Conservation (phyloP, 1,284 basidiomycete genomes). For the Melampsora americana region DNA sequence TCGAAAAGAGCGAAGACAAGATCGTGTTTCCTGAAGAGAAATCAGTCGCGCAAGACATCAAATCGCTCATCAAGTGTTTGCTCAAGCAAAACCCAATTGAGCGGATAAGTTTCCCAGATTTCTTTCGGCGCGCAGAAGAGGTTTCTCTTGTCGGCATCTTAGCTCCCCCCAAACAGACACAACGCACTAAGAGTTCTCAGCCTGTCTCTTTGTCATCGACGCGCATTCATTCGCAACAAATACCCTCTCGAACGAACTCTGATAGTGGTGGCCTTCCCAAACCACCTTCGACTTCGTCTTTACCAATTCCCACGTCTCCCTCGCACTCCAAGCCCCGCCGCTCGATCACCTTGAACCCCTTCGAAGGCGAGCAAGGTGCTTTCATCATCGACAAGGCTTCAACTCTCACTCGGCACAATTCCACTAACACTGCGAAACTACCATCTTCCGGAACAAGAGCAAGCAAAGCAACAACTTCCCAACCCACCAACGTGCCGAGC, state of each 20-base stretch:
- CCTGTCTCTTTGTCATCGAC: constrained; percentile 8
- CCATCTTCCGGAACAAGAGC: constrained; percentile 56
- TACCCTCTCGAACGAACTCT: neutral
- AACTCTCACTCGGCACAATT: neutral
- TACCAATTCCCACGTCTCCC: constrained; percentile 24
- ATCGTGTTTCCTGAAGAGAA: constrained; percentile 88
- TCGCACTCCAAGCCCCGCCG: constrained; percentile 10
- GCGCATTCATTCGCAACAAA: neutral
- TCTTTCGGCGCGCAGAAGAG: constrained; percentile 65
- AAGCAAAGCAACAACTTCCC: constrained; percentile 21
- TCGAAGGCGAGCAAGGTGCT: constrained; percentile 38
- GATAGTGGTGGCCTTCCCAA: neutral
- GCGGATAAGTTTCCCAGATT: constrained; percentile 84
- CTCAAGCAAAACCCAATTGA: constrained; percentile 80
- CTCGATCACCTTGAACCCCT: constrained; percentile 3
- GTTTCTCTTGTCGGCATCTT: constrained; percentile 45
- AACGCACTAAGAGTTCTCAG: constrained; percentile 5
- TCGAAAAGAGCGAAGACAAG: constrained; percentile 70
- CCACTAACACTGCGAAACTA: neutral
- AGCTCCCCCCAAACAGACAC: neutral
- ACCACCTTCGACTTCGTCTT: constrained; percentile 25
- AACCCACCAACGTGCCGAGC: neutral
- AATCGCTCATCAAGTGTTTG: constrained; percentile 76
- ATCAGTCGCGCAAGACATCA: constrained; percentile 74
- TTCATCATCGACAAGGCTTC: constrained; percentile 21